Evolutionary conservation across 768 basidiomycete species (phyloP).

Genomic region (Boletus reticuloceps): DNA sequence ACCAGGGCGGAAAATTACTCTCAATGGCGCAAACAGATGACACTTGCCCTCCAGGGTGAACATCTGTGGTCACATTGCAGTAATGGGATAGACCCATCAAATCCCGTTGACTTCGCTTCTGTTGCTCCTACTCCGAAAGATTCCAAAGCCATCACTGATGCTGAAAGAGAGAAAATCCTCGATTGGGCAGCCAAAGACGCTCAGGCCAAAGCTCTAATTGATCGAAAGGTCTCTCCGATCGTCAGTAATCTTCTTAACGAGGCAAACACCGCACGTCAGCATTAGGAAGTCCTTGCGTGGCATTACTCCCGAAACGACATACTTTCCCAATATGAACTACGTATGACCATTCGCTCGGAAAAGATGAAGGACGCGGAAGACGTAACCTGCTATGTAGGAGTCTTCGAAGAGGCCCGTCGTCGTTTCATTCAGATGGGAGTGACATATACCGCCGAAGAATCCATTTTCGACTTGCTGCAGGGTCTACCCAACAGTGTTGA

Average conservation of each 20-base stretch:
- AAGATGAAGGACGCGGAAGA: not conserved
- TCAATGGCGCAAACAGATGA: not conserved
- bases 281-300: not conserved
- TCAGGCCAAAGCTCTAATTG: not conserved
- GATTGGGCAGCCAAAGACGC: not conserved
- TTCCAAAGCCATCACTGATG: not conserved
- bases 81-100: not conserved
- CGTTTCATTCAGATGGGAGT: not conserved
- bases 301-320: not conserved
- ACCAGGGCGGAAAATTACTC: not conserved
- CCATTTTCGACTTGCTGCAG: not conserved
- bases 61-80: constrained; percentile 5
- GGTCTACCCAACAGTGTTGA: not conserved
- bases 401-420: not conserved
- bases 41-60: not conserved
- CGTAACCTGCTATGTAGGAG: not conserved
- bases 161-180: not conserved
- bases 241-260: not conserved
- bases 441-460: not conserved
- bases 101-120: not conserved
- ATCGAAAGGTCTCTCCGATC: not conserved
- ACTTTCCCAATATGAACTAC: not conserved
- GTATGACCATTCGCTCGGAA: rapidly evolving
- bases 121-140: not conserved
- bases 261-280: not conserved